Evolutionary conservation across 2,329 filamentous ascomycete species (phyloP).

Genomic region (Penicillium sp.): DNA sequence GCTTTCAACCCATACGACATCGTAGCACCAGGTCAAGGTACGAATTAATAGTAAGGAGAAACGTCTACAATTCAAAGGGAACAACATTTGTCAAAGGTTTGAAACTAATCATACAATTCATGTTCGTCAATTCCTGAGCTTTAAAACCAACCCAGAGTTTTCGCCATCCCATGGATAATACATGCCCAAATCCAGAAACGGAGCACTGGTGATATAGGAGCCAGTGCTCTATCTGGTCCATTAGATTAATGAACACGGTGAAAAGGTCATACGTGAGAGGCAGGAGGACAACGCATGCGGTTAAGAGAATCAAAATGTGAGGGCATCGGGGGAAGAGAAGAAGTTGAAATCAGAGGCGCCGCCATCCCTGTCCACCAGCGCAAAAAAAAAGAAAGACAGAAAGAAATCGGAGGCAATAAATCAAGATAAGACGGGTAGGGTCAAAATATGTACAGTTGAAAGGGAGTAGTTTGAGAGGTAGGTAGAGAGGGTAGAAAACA

Average conservation of each 20-base stretch:
- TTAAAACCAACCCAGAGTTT: conserved; percentile 23
- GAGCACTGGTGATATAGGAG: conserved; percentile 25
- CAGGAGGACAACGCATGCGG: conserved; percentile 13
- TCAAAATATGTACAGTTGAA: conserved; percentile 40
- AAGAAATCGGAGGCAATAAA: conserved; percentile 22
- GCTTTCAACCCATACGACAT: too few species aligned
- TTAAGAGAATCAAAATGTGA: conserved; percentile 4
- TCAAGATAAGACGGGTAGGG: conserved; percentile 17
- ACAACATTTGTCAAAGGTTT: not conserved
- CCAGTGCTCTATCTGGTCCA: conserved; percentile 26
- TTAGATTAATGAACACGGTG: conserved; percentile 23
- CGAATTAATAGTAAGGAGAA: too few species aligned
- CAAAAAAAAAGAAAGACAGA: conserved; percentile 3
- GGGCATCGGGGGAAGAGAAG: conserved; percentile 7
- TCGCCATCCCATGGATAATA: conserved; percentile 27
- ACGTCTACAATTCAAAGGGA: not conserved
- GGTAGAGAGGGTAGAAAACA: not conserved
- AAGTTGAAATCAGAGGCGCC: conserved; percentile 16
- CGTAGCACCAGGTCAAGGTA: too few species aligned
- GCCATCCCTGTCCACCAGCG: conserved; percentile 19
- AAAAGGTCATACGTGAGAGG: conserved; percentile 15
- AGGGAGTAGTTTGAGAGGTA: conserved; percentile 9
- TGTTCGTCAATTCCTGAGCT: conserved; percentile 32
- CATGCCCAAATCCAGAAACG: conserved; percentile 22
- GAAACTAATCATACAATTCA: conserved; percentile 38